Conservation (phyloP, 495 filamentous ascomycete genomes). For the Tuber calosporum region DNA sequence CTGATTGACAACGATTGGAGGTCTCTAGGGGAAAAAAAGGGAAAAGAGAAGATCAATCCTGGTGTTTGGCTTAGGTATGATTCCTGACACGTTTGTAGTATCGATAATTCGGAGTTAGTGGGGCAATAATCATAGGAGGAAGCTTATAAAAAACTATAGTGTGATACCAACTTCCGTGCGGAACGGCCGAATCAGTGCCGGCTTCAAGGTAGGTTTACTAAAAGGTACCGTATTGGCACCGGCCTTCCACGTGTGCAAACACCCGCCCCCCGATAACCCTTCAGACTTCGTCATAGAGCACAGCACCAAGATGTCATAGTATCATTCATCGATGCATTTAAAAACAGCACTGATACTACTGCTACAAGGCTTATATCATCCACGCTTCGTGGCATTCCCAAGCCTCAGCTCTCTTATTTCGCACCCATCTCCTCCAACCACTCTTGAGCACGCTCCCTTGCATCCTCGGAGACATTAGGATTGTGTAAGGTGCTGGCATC, state of each 20-base stretch:
- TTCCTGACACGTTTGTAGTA: background rate
- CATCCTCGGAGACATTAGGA: slow-evolving; percentile 48
- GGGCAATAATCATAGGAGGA: background rate
- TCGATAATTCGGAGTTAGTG: background rate
- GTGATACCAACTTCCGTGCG: background rate
- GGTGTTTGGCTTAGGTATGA: background rate
- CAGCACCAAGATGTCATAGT: background rate
- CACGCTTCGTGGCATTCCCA: background rate
- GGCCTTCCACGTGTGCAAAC: background rate
- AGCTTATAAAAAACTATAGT: background rate
- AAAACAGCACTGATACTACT: background rate
- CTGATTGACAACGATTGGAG: background rate
- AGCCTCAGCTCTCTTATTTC: slow-evolving; percentile 7
- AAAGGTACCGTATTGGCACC: background rate
- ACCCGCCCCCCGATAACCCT: background rate
- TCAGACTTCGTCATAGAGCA: background rate
- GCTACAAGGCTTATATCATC: background rate
- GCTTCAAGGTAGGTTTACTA: background rate
- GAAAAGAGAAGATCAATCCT: background rate
- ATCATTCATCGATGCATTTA: background rate
- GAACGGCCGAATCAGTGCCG: background rate
- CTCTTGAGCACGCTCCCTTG: slow-evolving; percentile 47
- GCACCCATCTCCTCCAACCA: slow-evolving; percentile 40
- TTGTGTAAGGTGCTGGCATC: slow-evolving; percentile 43
- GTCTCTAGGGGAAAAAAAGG: background rate